These are phyloP conservation scores for Fraxinus floribunda DNA, from an alignment of 305 asterid genomes.

Conservation along the genomic window DNA sequence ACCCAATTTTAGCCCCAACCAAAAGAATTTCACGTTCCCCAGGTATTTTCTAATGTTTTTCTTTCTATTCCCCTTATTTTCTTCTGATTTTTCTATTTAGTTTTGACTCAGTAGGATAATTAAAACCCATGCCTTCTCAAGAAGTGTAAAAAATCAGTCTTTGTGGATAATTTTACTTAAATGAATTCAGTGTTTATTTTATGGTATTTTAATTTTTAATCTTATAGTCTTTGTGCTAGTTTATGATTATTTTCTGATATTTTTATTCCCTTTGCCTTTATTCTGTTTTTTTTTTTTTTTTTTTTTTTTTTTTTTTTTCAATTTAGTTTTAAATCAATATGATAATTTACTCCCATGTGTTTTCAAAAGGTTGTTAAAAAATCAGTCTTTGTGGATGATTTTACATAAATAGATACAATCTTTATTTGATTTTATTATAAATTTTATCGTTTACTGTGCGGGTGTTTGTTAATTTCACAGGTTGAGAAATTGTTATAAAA, in stretches of 20 bases:
- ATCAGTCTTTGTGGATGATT: neutral
- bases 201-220: neutral
- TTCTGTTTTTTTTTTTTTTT: slow-evolving; percentile 14
- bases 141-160: neutral
- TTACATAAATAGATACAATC: neutral
- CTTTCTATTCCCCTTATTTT: neutral
- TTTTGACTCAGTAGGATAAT: neutral
- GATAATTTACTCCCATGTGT: neutral
- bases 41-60: slow-evolving; percentile 24
- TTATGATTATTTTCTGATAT: neutral
- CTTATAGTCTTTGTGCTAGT: slow-evolving; percentile 15
- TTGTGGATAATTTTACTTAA: neutral
- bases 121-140: neutral
- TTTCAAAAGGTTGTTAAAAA: neutral
- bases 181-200: neutral
- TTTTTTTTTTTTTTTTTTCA: slow-evolving; percentile 13
- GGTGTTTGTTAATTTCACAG: slow-evolving; percentile 35
- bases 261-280: neutral
- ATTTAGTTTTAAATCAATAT: neutral
- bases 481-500: slow-evolving; percentile 35
- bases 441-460: neutral
- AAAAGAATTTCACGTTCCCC: slow-evolving; percentile 23
- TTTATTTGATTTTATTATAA: neutral
- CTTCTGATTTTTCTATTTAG: slow-evolving; percentile 20
- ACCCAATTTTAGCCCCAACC: slow-evolving; percentile 27